Evolutionary conservation across 805 yeast species (phyloP).

Genomic region (Barnettozyma populi): DNA sequence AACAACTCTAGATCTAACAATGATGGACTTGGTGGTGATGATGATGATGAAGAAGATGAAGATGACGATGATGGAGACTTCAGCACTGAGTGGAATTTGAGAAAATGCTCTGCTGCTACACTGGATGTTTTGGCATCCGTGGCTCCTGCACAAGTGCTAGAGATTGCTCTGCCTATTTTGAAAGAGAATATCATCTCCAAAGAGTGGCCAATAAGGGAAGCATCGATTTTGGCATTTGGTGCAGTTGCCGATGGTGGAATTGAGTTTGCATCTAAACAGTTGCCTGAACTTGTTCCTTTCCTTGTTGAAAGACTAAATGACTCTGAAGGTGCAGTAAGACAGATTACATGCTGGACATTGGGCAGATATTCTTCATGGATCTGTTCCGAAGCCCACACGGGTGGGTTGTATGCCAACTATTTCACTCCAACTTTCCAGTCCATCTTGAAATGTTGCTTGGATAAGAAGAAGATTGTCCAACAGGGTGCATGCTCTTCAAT

Average conservation of each 20-base stretch:
- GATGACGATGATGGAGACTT: slow-evolving; percentile 64
- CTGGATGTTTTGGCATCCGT: slow-evolving; percentile 72
- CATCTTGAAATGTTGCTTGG: slow-evolving; percentile 69
- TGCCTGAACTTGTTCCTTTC: slow-evolving; percentile 80
- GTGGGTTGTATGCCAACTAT: slow-evolving; percentile 59
- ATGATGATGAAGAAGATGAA: slow-evolving; percentile 50
- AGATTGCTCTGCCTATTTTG: slow-evolving; percentile 65
- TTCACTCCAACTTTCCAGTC: slow-evolving; percentile 76
- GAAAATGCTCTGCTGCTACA: slow-evolving; percentile 94
- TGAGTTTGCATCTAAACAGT: slow-evolving; percentile 59
- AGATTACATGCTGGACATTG: slow-evolving; percentile 93
- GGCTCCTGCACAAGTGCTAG: slow-evolving; percentile 62
- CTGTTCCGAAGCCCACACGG: slow-evolving; percentile 56
- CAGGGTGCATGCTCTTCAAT: slow-evolving; percentile 89
- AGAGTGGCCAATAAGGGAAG: slow-evolving; percentile 89
- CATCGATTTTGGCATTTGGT: slow-evolving; percentile 90
- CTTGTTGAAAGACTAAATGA: slow-evolving; percentile 76
- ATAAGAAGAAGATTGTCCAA: slow-evolving; percentile 88
- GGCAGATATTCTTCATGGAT: slow-evolving; percentile 85
- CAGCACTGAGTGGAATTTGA: slow-evolving; percentile 77
- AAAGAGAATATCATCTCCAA: slow-evolving; percentile 62
- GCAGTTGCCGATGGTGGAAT: slow-evolving; percentile 90
- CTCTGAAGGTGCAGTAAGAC: slow-evolving; percentile 77
- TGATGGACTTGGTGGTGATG: slow-evolving; percentile 4
- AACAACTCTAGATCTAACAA: slow-evolving; percentile 18